phyloP scores from a whole-genome alignment of 2,329 filamentous ascomycete genomes.

The Fusarium sp. region DNA sequence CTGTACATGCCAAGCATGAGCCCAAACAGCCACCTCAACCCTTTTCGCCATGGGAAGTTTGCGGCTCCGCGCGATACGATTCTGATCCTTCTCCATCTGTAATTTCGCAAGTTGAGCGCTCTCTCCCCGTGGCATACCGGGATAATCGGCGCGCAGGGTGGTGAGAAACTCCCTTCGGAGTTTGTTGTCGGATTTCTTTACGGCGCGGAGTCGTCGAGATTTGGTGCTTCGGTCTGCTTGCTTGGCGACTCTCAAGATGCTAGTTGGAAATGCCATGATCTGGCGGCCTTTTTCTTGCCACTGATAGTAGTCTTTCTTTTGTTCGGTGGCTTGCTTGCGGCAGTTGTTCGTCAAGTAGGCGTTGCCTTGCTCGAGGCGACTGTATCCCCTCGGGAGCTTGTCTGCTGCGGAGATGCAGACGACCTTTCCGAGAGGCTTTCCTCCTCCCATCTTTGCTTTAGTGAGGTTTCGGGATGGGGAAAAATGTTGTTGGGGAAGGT shows the following conservation, averaged over 20 bases:
- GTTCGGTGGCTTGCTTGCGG: not conserved
- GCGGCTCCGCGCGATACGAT: not conserved
- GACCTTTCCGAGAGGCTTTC: not conserved
- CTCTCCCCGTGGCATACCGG: not conserved
- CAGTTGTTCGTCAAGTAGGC: slow-evolving; percentile 1
- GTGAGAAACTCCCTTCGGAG: not conserved
- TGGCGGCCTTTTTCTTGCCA: not conserved
- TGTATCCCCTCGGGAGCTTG: not conserved
- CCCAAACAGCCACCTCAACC: not conserved
- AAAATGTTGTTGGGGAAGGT: not conserved
- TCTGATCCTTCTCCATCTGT: slow-evolving; percentile 1
- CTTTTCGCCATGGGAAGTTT: not conserved
- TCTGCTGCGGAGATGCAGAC: not conserved
- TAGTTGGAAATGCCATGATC: not conserved
- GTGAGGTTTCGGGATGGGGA: not conserved
- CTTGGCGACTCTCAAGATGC: not conserved
- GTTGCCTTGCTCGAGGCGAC: not conserved
- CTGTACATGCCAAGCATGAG: not conserved
- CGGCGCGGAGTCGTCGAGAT: not conserved
- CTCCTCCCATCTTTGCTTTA: not conserved
- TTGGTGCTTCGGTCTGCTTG: not conserved
- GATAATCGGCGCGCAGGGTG: not conserved
- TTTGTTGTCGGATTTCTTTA: not conserved
- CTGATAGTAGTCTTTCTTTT: not conserved
- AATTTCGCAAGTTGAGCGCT: not conserved